Evolutionary conservation across 345 rosid species (phyloP), one percentile per base, ranked within the genome.

Genomic region (Psidium friedrichsthalianum): DNA sequence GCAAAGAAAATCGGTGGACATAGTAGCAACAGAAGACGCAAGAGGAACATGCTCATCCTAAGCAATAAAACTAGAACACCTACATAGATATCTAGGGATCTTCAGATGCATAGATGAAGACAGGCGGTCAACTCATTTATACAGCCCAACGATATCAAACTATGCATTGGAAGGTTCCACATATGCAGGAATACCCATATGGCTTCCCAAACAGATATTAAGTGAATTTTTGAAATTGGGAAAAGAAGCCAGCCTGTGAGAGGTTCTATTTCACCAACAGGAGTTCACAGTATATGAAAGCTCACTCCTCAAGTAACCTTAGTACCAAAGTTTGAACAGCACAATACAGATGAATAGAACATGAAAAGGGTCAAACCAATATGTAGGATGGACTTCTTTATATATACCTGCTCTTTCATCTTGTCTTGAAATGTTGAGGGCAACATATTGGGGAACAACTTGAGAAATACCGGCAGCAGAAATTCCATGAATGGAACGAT

Each of bases 401-500:
- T 69, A 21, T 74, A 54, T 87, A 93, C 97, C 95, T 94, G 92
- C 84, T 92, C 95, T 89, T 94, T 93, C 97, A 93, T 92, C 91
- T 93, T 94, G 90, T 94, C 97, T 86, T 93, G 95, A 85, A 94
- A 94, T 83, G 97, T 94, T 74, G 97, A 94, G 54, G 97, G 97
- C 89, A 94, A 86, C 97, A 94, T 93, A 89, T 92, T 93, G 61
- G 97, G 97, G 88, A 94, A 94, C 55, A 94, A 89, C 89, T 91
- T 94, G 86, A 94, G 91, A 87, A 93, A 93, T 44, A 94, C 95
- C 1, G 97, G 97, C 51, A 94, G 90, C 83, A 94, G 86, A 87
- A 94, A 94, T 86, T 94, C 97, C 95, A 94, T 94, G 87, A 94
- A 94, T 15, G 97, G 97, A 78, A 94, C 95, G 2, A 94, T 87